These are phyloP conservation scores for Colletotrichum tropicale DNA, from an alignment of 2,329 filamentous ascomycete species.

Conservation along the genomic window DNA sequence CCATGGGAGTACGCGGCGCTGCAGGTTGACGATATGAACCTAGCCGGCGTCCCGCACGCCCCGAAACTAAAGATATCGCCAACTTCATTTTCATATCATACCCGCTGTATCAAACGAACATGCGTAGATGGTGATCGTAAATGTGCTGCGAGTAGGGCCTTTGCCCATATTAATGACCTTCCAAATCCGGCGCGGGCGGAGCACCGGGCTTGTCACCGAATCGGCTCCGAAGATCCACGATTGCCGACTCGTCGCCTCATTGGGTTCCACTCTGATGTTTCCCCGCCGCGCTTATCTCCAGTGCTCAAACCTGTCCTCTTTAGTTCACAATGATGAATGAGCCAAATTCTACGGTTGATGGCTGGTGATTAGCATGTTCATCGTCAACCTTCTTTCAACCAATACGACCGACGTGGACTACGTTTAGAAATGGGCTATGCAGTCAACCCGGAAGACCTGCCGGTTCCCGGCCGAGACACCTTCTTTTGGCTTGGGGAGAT, in stretches of 20 bases:
- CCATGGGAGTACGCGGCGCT: background rate
- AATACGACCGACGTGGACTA: background rate
- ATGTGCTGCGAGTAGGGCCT: background rate
- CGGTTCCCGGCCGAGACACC: slow-evolving; percentile 9
- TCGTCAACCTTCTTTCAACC: background rate
- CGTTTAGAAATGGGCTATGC: background rate
- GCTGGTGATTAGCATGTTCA: background rate
- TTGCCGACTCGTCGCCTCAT: slow-evolving; percentile 1
- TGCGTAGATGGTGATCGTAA: background rate
- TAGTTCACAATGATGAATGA: background rate
- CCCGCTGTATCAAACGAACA: background rate
- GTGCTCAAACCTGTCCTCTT: background rate
- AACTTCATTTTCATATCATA: background rate
- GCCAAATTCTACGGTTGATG: background rate
- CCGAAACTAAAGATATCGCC: background rate
- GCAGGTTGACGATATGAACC: background rate
- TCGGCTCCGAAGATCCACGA: background rate
- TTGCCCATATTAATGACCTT: background rate
- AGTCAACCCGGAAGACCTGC: background rate
- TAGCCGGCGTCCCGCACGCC: background rate
- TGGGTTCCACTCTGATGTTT: background rate
- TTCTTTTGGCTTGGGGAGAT: slow-evolving; percentile 16
- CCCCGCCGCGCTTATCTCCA: slow-evolving; percentile 5
- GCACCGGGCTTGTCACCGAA: background rate
- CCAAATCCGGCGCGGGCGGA: background rate